Percentiles rank a stretch among this genome's conserved stretches.
Conservation (phyloP, 2,329 filamentous ascomycete species). For the Thelonectria discophora region DNA sequence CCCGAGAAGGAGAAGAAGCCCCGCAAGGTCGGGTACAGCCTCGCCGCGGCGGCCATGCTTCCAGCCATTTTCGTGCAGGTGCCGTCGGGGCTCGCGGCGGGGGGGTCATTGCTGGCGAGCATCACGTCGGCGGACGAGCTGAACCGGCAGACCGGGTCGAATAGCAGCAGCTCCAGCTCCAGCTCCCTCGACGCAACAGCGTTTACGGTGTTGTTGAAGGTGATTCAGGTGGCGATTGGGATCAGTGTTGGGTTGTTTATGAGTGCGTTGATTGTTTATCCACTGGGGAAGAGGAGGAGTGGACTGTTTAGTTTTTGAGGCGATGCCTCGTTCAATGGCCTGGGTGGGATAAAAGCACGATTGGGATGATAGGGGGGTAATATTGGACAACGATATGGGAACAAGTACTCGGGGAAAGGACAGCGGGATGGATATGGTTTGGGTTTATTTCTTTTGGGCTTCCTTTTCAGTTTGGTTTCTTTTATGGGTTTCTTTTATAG, state of each 20-base stretch:
- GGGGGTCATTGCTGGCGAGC: constrained; percentile 66
- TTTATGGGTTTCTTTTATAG: neutral
- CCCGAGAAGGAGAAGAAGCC: constrained; percentile 45
- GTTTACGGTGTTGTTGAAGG: constrained; percentile 64
- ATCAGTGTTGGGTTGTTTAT: constrained; percentile 69
- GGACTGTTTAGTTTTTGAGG: constrained; percentile 63
- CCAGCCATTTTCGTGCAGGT: constrained; percentile 84
- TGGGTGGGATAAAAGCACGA: neutral
- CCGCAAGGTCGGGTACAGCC: constrained; percentile 71
- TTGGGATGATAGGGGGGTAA: neutral
- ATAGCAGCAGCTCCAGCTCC: constrained; percentile 34
- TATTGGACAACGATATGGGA: neutral
- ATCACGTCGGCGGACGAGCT: constrained; percentile 65
- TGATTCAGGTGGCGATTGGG: constrained; percentile 69
- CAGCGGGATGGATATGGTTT: constrained; percentile 11
- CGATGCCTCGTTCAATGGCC: neutral
- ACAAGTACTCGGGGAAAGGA: neutral
- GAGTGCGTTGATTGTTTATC: constrained; percentile 64
- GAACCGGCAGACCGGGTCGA: constrained; percentile 49
- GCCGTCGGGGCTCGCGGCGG: constrained; percentile 68
- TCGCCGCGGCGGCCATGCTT: constrained; percentile 85
- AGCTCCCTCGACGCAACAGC: constrained; percentile 55
- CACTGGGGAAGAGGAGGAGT: constrained; percentile 65
- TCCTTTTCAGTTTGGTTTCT: neutral
- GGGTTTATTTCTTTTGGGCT: neutral